Evolutionary conservation across 805 yeast species (phyloP).

Genomic region (Candida coquimbonensis): DNA sequence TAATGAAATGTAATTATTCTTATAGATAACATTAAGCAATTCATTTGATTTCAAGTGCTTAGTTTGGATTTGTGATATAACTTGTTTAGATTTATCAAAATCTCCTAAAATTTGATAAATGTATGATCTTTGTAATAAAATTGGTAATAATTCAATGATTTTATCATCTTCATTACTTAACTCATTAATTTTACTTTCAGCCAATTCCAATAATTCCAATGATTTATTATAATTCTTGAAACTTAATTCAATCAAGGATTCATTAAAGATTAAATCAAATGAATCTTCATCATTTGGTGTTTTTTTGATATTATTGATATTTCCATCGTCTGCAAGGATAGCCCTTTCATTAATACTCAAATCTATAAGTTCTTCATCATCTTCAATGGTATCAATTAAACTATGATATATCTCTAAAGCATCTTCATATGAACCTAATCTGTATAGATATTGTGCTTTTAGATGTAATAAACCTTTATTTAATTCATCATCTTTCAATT

Average conservation of each 20-base stretch:
- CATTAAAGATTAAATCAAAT: constrained; percentile 61
- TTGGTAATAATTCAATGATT: constrained; percentile 49
- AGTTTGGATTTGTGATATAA: constrained; percentile 29
- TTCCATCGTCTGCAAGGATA: constrained; percentile 42
- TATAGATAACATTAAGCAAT: constrained; percentile 23
- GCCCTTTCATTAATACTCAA: constrained; percentile 66
- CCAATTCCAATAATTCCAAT: constrained; percentile 36
- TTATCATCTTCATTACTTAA: constrained; percentile 37
- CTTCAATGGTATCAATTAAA: constrained; percentile 31
- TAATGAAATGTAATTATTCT: constrained; percentile 23
- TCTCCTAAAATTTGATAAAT: constrained; percentile 39
- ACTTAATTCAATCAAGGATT: constrained; percentile 47
- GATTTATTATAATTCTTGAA: constrained; percentile 34
- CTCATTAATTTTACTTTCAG: constrained; percentile 36
- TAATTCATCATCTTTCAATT: constrained; percentile 16
- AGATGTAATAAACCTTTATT: constrained; percentile 40
- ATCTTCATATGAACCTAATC: constrained; percentile 41
- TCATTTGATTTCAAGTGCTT: constrained; percentile 17
- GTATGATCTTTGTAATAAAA: constrained; percentile 53
- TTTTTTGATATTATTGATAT: constrained; percentile 8
- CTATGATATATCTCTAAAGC: constrained; percentile 46
- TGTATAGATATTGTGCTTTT: constrained; percentile 46
- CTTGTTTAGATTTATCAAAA: constrained; percentile 26
- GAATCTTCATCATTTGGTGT: constrained; percentile 25
- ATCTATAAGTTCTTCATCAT: constrained; percentile 39